Conservation (phyloP, 257 asterid genomes). For the Parsonsia alboflavescens region DNA sequence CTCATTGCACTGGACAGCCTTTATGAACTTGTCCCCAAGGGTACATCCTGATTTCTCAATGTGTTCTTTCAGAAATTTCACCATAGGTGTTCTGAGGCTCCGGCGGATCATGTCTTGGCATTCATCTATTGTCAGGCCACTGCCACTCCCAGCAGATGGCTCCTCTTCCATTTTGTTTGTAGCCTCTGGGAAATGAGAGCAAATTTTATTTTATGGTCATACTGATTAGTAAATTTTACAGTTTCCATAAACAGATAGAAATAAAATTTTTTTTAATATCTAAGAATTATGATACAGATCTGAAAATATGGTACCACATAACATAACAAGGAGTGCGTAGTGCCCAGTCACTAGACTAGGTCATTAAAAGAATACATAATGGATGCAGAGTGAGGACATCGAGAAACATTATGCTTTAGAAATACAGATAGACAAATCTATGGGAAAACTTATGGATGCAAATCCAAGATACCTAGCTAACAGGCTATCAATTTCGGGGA, state of each 20-base stretch:
- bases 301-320: not conserved
- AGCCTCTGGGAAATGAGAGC: not conserved
- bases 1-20: conserved; percentile 41
- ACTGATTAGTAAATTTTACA: not conserved
- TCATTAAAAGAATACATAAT: not conserved
- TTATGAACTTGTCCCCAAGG: conserved; percentile 51
- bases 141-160: conserved; percentile 9
- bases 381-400: not conserved
- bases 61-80: conserved; percentile 63
- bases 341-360: not conserved
- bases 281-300: not conserved
- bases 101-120: conserved; percentile 58
- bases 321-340: not conserved
- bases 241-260: not conserved
- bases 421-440: not conserved
- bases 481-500: not conserved
- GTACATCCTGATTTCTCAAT: conserved; percentile 72
- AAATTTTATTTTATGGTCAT: not conserved
- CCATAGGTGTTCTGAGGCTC: conserved; percentile 81
- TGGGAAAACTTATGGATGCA: not conserved
- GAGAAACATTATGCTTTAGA: not conserved
- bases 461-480: not conserved
- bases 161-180: conserved; percentile 15
- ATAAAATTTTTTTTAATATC: not conserved
- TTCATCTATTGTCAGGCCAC: conserved; percentile 47